These are phyloP conservation scores for Diaporthe citrichinensis DNA, from an alignment of 2,329 filamentous ascomycete genomes.

Conservation along the genomic window DNA sequence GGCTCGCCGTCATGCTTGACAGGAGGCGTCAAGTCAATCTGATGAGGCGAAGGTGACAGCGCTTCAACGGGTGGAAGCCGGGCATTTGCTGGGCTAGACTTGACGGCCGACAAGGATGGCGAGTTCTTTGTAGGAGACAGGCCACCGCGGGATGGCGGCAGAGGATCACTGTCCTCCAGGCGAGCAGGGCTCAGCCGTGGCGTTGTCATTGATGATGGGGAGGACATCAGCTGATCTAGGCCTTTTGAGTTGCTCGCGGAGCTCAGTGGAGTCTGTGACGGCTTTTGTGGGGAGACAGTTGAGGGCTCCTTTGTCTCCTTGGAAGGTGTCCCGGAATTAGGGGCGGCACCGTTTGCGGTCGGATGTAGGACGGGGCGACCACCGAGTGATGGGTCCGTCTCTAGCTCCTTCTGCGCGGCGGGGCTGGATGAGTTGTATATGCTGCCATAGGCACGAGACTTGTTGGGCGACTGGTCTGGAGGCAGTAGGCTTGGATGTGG, in stretches of 20 bases:
- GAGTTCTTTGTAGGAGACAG: constrained; percentile 68
- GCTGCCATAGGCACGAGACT: constrained; percentile 56
- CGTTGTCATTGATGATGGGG: constrained; percentile 44
- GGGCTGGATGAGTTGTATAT: constrained; percentile 53
- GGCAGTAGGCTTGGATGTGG: constrained; percentile 58
- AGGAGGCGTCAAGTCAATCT: constrained; percentile 72
- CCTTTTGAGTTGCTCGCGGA: constrained; percentile 39
- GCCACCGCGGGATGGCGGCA: constrained; percentile 61
- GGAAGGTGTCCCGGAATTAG: constrained; percentile 47
- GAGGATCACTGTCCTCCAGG: constrained; percentile 53
- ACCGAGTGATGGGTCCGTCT: constrained; percentile 28
- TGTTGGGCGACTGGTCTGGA: constrained; percentile 57
- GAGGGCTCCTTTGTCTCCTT: constrained; percentile 50
- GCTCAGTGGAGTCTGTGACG: constrained; percentile 38
- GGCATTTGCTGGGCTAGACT: constrained; percentile 54
- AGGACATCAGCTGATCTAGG: constrained; percentile 43
- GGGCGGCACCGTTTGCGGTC: constrained; percentile 44
- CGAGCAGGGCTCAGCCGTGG: constrained; percentile 43
- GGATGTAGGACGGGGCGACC: constrained; percentile 38
- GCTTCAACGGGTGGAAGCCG: constrained; percentile 71
- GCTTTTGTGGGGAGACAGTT: constrained; percentile 41
- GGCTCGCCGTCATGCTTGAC: constrained; percentile 63
- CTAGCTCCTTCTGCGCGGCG: constrained; percentile 35
- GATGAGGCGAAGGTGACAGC: constrained; percentile 69
- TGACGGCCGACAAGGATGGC: constrained; percentile 53